phyloP scores from a whole-genome alignment of 1,284 basidiomycete species.

The Erythrobasidium hasegawianum region DNA sequence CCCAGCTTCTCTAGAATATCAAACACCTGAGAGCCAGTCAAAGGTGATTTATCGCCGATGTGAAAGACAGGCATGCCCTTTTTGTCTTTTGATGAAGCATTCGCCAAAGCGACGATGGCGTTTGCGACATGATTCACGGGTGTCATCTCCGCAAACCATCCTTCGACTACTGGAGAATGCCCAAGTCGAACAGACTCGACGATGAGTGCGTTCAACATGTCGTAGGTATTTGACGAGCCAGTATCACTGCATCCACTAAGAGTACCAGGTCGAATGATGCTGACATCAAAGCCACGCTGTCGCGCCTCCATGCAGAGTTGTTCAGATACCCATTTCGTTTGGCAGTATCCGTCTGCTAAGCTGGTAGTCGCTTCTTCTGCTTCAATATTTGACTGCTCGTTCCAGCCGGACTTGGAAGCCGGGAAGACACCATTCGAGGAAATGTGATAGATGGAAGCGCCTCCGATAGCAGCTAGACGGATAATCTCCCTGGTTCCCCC shows the following conservation, averaged over 20 bases:
- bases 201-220: conserved; percentile 46
- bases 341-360: conserved; percentile 49
- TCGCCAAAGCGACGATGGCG: conserved; percentile 45
- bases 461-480: conserved; percentile 47
- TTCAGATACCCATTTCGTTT: conserved; percentile 51
- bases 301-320: conserved; percentile 46
- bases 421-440: conserved; percentile 50
- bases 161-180: conserved; percentile 44
- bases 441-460: conserved; percentile 48
- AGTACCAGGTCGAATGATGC: conserved; percentile 48
- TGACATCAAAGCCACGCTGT: conserved; percentile 46
- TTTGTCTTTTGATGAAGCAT: conserved; percentile 40
- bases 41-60: conserved; percentile 45
- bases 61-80: conserved; percentile 42
- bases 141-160: conserved; percentile 48
- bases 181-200: conserved; percentile 48
- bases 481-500: conserved; percentile 50
- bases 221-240: conserved; percentile 47
- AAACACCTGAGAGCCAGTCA: conserved; percentile 43
- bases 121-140: conserved; percentile 47
- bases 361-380: conserved; percentile 46
- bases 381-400: conserved; percentile 44
- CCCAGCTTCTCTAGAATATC: conserved; percentile 44
- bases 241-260: conserved; percentile 47
- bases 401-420: conserved; percentile 45